Percentiles rank a stretch among this genome's conserved stretches.
Conservation (phyloP, 2,329 filamentous ascomycete species). For the Beauveria varroae region DNA sequence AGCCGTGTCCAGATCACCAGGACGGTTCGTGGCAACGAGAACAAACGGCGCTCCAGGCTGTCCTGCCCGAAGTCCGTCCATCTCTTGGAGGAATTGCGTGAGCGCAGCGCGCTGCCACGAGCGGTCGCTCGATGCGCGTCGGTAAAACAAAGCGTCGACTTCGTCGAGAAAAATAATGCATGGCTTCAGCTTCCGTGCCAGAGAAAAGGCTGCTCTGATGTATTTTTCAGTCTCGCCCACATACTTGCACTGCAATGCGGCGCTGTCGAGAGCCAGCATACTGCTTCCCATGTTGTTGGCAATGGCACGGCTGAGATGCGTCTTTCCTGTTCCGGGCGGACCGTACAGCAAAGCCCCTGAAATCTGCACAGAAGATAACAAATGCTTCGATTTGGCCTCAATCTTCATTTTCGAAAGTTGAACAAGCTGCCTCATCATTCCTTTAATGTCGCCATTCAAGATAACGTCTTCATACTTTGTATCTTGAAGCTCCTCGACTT, state of each 20-base stretch:
- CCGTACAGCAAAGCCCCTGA: constrained; percentile 21
- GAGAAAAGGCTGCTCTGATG: constrained; percentile 20
- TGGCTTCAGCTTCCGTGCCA: constrained; percentile 19
- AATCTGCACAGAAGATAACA: constrained; percentile 2
- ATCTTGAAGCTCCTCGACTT: not conserved
- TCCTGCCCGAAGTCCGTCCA: constrained; percentile 19
- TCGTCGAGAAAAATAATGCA: constrained; percentile 19
- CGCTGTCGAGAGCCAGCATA: constrained; percentile 18
- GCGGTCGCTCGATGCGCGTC: constrained; percentile 9
- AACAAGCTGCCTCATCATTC: not conserved
- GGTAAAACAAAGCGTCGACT: constrained; percentile 13
- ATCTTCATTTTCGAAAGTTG: not conserved
- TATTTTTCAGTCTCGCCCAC: constrained; percentile 21
- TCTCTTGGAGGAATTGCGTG: constrained; percentile 21
- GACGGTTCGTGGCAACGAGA: constrained; percentile 23
- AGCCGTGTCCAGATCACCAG: constrained; percentile 30
- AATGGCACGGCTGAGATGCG: constrained; percentile 17
- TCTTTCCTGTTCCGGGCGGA: constrained; percentile 25
- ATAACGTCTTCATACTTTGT: constrained; percentile 1
- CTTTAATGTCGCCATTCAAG: not conserved
- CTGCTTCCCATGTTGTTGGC: constrained; percentile 15
- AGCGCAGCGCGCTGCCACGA: constrained; percentile 10
- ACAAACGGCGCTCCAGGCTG: constrained; percentile 16
- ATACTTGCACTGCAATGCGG: constrained; percentile 13
- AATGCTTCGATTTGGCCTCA: not conserved